Percentiles rank a stretch among this genome's conserved stretches.
Evolutionary conservation across 2,329 filamentous ascomycete genomes (phyloP).

Genomic region (Alternaria panax): DNA sequence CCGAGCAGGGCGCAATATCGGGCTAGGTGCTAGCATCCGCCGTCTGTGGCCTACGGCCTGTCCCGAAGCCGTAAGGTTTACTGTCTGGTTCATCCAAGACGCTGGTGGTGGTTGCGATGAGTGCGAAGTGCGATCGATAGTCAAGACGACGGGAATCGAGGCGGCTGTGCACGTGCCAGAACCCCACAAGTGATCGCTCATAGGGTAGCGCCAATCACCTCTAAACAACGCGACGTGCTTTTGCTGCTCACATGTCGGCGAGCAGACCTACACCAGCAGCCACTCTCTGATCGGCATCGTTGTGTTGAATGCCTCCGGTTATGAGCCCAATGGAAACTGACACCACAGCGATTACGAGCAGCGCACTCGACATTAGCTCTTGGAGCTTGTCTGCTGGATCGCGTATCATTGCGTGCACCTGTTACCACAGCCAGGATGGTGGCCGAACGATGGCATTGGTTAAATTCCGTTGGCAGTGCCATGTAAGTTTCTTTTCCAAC

Average conservation of each 20-base stretch:
- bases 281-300: constrained; percentile 2
- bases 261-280: constrained; percentile 3
- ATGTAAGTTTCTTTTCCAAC: not conserved
- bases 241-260: constrained; percentile 8
- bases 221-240: constrained; percentile 6
- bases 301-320: not conserved
- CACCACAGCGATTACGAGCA: not conserved
- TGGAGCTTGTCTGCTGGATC: not conserved
- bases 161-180: not conserved
- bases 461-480: not conserved
- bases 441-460: not conserved
- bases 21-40: not conserved
- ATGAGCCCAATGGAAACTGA: not conserved
- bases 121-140: constrained; percentile 7
- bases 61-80: constrained; percentile 9
- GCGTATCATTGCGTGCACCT: not conserved
- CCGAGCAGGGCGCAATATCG: not conserved
- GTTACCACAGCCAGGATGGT: not conserved
- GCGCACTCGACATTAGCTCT: not conserved
- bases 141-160: not conserved
- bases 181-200: constrained; percentile 1
- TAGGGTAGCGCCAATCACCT: not conserved
- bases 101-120: not conserved
- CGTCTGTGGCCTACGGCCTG: constrained; percentile 4
- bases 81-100: constrained; percentile 4